Conservation (phyloP, 2,329 filamentous ascomycete genomes). For the Neofusicoccum cordaticola region DNA sequence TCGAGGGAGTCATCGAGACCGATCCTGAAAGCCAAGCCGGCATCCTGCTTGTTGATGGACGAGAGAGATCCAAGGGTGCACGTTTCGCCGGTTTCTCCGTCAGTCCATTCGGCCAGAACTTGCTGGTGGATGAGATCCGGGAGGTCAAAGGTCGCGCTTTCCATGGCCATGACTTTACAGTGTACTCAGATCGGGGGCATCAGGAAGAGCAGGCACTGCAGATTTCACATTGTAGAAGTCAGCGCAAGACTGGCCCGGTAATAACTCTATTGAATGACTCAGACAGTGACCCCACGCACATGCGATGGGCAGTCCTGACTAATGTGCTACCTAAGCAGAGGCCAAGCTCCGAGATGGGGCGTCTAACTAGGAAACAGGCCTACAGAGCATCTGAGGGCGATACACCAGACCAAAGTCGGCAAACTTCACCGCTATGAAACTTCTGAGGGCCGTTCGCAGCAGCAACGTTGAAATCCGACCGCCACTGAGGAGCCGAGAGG, state of each 20-base stretch:
- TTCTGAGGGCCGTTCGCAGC: background rate
- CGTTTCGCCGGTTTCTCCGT: background rate
- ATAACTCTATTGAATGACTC: background rate
- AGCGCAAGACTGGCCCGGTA: background rate
- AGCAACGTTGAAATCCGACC: background rate
- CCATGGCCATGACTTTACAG: background rate
- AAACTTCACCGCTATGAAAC: background rate
- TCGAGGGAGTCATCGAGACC: background rate
- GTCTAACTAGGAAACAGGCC: background rate
- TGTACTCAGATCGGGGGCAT: background rate
- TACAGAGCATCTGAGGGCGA: background rate
- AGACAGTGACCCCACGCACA: no score
- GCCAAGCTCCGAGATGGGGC: background rate
- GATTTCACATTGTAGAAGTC: background rate
- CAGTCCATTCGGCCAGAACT: constrained; percentile 11
- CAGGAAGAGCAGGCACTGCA: background rate
- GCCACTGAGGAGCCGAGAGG: background rate
- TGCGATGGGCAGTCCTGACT: background rate
- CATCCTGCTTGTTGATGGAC: constrained; percentile 6
- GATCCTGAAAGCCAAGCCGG: background rate
- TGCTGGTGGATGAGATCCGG: background rate
- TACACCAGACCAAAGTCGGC: background rate
- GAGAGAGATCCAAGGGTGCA: constrained; percentile 1
- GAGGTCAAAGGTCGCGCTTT: background rate
- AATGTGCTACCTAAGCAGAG: background rate